phyloP scores from a whole-genome alignment of 768 basidiomycete species.

The Kwoniella europaea region DNA sequence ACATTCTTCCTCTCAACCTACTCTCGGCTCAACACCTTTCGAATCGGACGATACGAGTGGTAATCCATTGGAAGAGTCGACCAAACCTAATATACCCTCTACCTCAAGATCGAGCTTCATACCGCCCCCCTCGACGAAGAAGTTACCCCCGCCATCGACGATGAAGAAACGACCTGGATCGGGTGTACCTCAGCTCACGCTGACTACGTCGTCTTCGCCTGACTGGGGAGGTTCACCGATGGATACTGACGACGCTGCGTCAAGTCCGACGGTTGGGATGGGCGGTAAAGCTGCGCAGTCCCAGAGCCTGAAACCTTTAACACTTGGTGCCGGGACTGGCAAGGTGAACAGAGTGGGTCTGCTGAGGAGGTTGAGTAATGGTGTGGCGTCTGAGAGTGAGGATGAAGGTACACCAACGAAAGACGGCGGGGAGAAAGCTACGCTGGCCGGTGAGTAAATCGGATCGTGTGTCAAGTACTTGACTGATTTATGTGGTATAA shows the following conservation, averaged over 20 bases:
- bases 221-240: constrained; percentile 26
- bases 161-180: constrained; percentile 25
- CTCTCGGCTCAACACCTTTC: constrained; percentile 19
- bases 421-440: constrained; percentile 34
- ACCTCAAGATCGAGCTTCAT: constrained; percentile 14
- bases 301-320: constrained; percentile 16
- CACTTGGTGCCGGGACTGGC: constrained; percentile 11
- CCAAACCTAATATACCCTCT: constrained; percentile 14
- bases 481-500: not conserved
- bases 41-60: constrained; percentile 12
- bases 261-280: constrained; percentile 48
- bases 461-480: not conserved
- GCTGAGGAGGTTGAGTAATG: constrained; percentile 43
- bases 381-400: constrained; percentile 46
- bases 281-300: constrained; percentile 19
- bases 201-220: constrained; percentile 38
- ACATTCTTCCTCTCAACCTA: constrained; percentile 50
- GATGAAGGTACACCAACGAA: constrained; percentile 57
- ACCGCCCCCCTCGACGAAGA: constrained; percentile 24
- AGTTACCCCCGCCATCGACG: constrained; percentile 9
- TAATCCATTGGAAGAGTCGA: constrained; percentile 17
- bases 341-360: constrained; percentile 37
- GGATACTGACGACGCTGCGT: constrained; percentile 37
- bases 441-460: constrained; percentile 35
- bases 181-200: constrained; percentile 37